phyloP scores from a whole-genome alignment of 441 rosid species.

The Rhodomyrtus psidioides region DNA sequence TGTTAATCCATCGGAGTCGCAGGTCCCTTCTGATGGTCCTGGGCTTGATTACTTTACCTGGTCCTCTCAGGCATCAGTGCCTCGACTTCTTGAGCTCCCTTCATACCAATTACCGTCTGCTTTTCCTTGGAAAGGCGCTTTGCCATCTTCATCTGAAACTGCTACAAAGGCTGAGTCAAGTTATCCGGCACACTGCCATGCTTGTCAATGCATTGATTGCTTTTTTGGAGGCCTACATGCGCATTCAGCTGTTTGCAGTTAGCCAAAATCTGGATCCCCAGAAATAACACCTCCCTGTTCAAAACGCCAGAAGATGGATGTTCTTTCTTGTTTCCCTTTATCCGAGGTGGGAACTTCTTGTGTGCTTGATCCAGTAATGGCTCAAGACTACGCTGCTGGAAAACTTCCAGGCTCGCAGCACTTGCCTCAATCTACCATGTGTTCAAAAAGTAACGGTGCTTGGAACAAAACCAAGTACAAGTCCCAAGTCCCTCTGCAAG shows the following conservation, averaged over 20 bases:
- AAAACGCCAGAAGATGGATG: slow-evolving; percentile 27
- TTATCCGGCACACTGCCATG: slow-evolving; percentile 20
- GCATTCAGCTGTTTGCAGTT: not conserved
- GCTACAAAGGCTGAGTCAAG: not conserved
- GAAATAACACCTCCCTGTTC: slow-evolving; percentile 10
- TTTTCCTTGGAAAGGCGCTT: not conserved
- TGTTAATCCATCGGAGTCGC: not conserved
- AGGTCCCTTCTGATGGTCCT: not conserved
- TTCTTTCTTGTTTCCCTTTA: slow-evolving; percentile 3
- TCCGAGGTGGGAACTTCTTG: slow-evolving; percentile 11
- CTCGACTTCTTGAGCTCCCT: not conserved
- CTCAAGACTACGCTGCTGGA: slow-evolving; percentile 13
- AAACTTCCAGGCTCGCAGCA: slow-evolving; percentile 22
- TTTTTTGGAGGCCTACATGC: slow-evolving; percentile 14
- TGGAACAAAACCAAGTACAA: not conserved
- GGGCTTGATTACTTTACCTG: not conserved
- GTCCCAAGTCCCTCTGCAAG: not conserved
- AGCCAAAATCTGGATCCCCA: slow-evolving; percentile 1
- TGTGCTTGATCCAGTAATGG: slow-evolving; percentile 2
- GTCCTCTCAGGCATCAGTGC: not conserved
- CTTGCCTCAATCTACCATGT: slow-evolving; percentile 31
- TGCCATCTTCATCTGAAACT: not conserved
- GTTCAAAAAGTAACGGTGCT: slow-evolving; percentile 20
- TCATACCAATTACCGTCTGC: not conserved
- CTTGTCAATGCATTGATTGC: slow-evolving; percentile 13